Base-by-base conservation (phyloP, 352 stramenopile species). In the Phytophthora melonis region DNA sequence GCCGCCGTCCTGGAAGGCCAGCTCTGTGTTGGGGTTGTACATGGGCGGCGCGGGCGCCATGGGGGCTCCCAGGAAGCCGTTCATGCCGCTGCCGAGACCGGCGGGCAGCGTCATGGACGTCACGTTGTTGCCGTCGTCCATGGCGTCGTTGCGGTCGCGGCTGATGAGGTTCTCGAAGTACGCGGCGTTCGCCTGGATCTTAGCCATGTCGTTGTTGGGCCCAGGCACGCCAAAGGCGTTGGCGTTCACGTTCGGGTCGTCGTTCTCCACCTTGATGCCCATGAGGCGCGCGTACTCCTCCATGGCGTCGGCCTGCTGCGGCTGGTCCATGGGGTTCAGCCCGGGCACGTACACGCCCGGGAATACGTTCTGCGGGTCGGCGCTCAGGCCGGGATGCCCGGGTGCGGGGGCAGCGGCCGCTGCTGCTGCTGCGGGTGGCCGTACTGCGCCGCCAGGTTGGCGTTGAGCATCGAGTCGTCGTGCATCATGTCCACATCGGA, bases 251-350 rank as follows among this genome's bases (percentile, higher is more conserved):
- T 78, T 72, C 5, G 79, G 80, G 47, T 77, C 85, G 14, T 81
- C 74, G 32, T 68, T 78, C 65, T 95, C 89, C 50, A 96, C 83
- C 57, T 93, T 96, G 58, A 96, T 90, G 36, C 89, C 89, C 86
- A 96, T 96, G 13, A 94, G 78, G 19, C 80, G 82, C 5, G 89
- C 89, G 65, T 96, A 96, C 58, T 92, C 89, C 63, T 96, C 89
- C 60, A 96, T 90, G 5, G 84, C 88, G 25, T 79, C 70, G 34
- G 75, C 74, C 32, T 82, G 81, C 43, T 82, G 78, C 21, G 80
- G 63, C 13, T 86, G 79, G 30, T 88, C 83, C 77, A 91, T 83
- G 11, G 75, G 75, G 57, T 74, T 25, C 8, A 85, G 45, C 1
- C 78, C 74, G 8, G 79, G 74, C 19, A 86, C 83, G 66, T 91